Percentiles rank a stretch among this genome's conserved stretches.
Evolutionary conservation across 1,284 basidiomycete species (phyloP).

Genomic region (Ceratobasidium sp.): DNA sequence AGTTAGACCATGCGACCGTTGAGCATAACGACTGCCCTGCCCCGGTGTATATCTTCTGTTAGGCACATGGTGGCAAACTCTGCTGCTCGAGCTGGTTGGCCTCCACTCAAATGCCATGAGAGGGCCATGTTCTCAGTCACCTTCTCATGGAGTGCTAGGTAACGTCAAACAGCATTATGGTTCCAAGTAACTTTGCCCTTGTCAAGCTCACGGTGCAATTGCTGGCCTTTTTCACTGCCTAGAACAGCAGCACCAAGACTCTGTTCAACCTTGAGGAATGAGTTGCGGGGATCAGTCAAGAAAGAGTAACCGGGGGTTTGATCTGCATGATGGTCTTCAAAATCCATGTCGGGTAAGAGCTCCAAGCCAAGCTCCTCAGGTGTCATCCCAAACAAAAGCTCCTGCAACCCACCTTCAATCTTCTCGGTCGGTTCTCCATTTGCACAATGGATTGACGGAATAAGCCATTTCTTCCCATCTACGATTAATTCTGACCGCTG

Average conservation of each 20-base stretch:
- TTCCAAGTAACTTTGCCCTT: background rate
- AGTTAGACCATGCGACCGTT: background rate
- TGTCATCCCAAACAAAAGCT: background rate
- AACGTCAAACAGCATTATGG: background rate
- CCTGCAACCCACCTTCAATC: background rate
- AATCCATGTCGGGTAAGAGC: background rate
- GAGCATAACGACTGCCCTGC: background rate
- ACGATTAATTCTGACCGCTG: background rate
- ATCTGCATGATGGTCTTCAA: background rate
- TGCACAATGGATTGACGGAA: background rate
- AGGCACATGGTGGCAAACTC: background rate
- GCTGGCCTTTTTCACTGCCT: background rate
- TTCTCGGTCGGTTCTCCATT: background rate
- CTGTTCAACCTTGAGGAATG: background rate
- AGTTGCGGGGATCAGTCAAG: background rate
- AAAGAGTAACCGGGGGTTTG: background rate
- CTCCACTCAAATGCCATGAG: background rate
- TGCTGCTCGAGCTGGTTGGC: background rate
- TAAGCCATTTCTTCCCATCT: background rate
- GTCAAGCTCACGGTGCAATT: background rate
- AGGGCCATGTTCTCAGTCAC: background rate
- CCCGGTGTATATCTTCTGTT: background rate
- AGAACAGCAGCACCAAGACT: background rate
- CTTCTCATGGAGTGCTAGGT: background rate
- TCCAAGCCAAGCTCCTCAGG: background rate